Evolutionary conservation across 306 rosid genomes (phyloP).

Genomic region (Macrotyloma uniflorum): DNA sequence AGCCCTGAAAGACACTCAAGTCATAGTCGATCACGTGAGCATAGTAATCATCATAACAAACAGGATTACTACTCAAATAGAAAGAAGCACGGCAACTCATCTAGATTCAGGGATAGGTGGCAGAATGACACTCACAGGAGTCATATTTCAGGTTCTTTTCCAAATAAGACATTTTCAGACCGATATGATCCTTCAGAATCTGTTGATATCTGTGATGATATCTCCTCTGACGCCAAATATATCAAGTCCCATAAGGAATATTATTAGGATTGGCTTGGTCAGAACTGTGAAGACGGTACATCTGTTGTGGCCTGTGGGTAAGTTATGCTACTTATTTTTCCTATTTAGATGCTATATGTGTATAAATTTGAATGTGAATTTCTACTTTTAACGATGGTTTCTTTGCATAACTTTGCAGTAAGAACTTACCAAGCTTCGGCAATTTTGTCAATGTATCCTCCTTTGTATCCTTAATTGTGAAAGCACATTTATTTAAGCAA

Average conservation of each 20-base stretch:
- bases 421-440: constrained; percentile 63
- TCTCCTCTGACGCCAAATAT: constrained; percentile 41
- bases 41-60: constrained; percentile 42
- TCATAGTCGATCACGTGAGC: constrained; percentile 45
- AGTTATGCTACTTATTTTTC: constrained; percentile 42
- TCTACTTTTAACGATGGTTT: constrained; percentile 59
- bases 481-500: constrained; percentile 23
- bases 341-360: constrained; percentile 29
- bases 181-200: constrained; percentile 73
- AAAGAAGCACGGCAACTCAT: constrained; percentile 40
- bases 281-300: constrained; percentile 19
- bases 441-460: constrained; percentile 80
- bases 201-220: constrained; percentile 46
- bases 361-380: constrained; percentile 37
- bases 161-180: constrained; percentile 56
- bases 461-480: constrained; percentile 80
- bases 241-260: constrained; percentile 37
- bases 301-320: constrained; percentile 43
- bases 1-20: constrained; percentile 58
- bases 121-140: constrained; percentile 44
- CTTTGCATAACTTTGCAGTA: constrained; percentile 72
- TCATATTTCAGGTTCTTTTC: constrained; percentile 43
- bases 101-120: constrained; percentile 48
- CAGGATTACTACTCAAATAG: constrained; percentile 44
- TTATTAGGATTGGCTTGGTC: background rate